These are phyloP conservation scores for Leishmania tropica DNA, from an alignment of 208 protist species.

Conservation along the genomic window DNA sequence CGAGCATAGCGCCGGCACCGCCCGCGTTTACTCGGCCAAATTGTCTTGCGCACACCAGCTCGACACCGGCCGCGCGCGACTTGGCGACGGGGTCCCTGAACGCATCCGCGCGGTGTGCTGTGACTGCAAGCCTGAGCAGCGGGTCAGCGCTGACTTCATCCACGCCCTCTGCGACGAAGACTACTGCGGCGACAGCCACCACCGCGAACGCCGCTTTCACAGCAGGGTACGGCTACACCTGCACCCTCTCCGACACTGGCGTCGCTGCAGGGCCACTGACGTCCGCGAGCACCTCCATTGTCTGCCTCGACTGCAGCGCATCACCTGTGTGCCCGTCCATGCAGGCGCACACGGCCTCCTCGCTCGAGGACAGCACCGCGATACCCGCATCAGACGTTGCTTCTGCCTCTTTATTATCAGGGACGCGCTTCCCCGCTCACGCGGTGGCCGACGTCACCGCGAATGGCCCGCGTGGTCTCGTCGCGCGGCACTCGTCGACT, in stretches of 20 bases:
- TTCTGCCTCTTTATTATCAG: not conserved
- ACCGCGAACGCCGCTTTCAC: not conserved
- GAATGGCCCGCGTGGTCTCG: not conserved
- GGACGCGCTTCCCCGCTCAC: not conserved
- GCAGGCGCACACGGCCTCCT: slow-evolving; percentile 18
- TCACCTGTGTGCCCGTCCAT: slow-evolving; percentile 32
- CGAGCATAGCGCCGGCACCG: not conserved
- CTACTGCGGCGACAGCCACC: not conserved
- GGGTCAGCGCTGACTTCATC: not conserved
- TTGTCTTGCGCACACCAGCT: not conserved
- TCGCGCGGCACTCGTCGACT: not conserved
- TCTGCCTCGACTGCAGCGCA: not conserved
- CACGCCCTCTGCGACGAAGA: not conserved
- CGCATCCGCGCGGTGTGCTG: not conserved
- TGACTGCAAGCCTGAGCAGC: not conserved
- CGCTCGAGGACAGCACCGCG: not conserved
- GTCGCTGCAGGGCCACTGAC: not conserved
- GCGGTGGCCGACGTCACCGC: not conserved
- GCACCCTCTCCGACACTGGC: not conserved
- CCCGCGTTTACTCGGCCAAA: not conserved
- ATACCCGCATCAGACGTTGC: not conserved
- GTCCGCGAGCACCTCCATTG: not conserved
- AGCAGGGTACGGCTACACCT: not conserved
- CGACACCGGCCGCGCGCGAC: slow-evolving; percentile 11
- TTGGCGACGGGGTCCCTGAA: slow-evolving; percentile 5